Percentiles rank a stretch among this genome's conserved stretches.
These are phyloP conservation scores for Paramecium tetraurelia DNA, from an alignment of 73 alveolate species.

Conservation along the genomic window DNA sequence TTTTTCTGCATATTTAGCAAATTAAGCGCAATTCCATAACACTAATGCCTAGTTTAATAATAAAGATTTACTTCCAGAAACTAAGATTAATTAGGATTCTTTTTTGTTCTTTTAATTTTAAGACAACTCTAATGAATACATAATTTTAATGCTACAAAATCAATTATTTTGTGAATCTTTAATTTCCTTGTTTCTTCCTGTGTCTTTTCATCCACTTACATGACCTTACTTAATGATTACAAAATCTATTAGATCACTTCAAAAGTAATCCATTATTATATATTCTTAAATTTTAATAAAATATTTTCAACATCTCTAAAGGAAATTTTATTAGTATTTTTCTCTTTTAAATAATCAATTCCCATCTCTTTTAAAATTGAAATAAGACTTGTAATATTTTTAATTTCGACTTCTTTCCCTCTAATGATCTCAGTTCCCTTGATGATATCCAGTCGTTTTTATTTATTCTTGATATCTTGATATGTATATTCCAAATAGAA, in stretches of 20 bases:
- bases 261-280: constrained; percentile 24
- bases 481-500: constrained; percentile 1
- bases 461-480: background rate
- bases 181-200: background rate
- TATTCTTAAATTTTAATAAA: constrained; percentile 20
- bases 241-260: background rate
- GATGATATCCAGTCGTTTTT: background rate
- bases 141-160: background rate
- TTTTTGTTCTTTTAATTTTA: background rate
- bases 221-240: background rate
- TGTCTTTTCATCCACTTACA: background rate
- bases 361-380: constrained; percentile 28
- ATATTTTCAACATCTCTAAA: constrained; percentile 36
- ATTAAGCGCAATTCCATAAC: constrained; percentile 2
- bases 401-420: constrained; percentile 9
- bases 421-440: background rate
- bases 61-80: background rate
- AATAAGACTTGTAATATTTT: background rate
- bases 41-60: background rate
- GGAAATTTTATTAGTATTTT: background rate
- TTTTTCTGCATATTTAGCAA: background rate
- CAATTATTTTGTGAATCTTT: background rate
- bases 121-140: constrained; percentile 31
- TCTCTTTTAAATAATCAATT: constrained; percentile 10
- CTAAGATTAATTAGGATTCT: background rate